phyloP scores from a whole-genome alignment of 2,329 filamentous ascomycete species.

The Fusarium albosuccineum region DNA sequence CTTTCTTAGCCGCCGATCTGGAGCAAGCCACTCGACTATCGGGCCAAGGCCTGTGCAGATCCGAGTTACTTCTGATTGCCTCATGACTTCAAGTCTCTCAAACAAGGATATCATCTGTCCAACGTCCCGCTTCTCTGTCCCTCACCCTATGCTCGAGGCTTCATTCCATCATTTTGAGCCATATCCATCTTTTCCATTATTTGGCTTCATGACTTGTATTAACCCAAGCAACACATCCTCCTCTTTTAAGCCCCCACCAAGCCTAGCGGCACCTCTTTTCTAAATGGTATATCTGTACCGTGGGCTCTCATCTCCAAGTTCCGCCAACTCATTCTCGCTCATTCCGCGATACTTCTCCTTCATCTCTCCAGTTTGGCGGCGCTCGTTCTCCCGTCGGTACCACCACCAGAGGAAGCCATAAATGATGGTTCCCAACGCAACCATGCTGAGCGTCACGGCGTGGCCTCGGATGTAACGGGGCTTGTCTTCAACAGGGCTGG shows the following conservation, averaged over 20 bases:
- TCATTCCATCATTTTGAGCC: not conserved
- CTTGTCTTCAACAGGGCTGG: constrained; percentile 59
- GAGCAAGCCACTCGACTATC: constrained; percentile 15
- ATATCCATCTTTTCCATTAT: not conserved
- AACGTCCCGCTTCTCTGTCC: not conserved
- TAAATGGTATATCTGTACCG: constrained; percentile 61
- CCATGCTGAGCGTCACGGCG: constrained; percentile 70
- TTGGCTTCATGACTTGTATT: not conserved
- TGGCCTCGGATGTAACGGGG: constrained; percentile 74
- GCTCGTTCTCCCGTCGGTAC: constrained; percentile 62
- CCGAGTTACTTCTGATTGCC: too few species aligned
- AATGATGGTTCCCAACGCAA: constrained; percentile 65
- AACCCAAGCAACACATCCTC: not conserved
- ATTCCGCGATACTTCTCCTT: constrained; percentile 55
- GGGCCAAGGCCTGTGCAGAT: not conserved
- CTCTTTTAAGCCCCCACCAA: not conserved
- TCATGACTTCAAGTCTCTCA: not conserved
- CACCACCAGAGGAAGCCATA: constrained; percentile 69
- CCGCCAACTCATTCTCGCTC: constrained; percentile 62
- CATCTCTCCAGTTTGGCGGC: constrained; percentile 55
- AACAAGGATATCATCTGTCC: not conserved
- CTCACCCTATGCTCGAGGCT: not conserved
- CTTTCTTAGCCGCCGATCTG: constrained; percentile 4
- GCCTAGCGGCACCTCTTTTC: constrained; percentile 2
- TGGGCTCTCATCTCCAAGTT: constrained; percentile 67